Percentiles rank a stretch among this genome's conserved stretches.
Evolutionary conservation across 345 rosid genomes (phyloP).

Genomic region (Noccaea caerulescens): DNA sequence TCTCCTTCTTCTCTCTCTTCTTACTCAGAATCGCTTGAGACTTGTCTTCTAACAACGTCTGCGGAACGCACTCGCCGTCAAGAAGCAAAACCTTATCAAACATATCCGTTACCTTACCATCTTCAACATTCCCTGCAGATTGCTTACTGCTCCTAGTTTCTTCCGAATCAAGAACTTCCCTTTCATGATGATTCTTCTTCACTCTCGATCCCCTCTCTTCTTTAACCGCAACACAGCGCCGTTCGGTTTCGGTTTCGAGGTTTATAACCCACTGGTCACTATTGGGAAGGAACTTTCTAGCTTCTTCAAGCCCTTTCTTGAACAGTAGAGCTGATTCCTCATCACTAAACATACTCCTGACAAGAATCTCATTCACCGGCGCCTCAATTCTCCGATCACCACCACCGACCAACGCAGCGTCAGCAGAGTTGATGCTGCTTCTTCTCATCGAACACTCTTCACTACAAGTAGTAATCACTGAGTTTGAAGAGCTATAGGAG

Average conservation of each 20-base stretch:
- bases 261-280: constrained; percentile 49
- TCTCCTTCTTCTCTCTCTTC: constrained; percentile 48
- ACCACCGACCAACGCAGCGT: background rate
- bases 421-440: too few species aligned
- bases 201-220: constrained; percentile 45
- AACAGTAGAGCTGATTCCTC: constrained; percentile 49
- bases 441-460: too few species aligned
- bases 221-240: constrained; percentile 40
- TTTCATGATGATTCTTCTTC: constrained; percentile 62
- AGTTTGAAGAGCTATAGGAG: constrained; percentile 35
- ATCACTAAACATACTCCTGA: constrained; percentile 58
- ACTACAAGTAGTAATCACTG: constrained; percentile 30
- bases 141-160: constrained; percentile 73
- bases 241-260: constrained; percentile 39
- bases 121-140: constrained; percentile 55
- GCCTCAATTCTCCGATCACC: background rate
- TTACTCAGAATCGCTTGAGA: constrained; percentile 13
- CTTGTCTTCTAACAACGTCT: constrained; percentile 7
- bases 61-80: constrained; percentile 32
- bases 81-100: constrained; percentile 70
- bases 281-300: constrained; percentile 72
- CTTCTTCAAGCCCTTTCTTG: constrained; percentile 54
- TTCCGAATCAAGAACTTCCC: constrained; percentile 56
- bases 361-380: constrained; percentile 46
- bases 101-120: constrained; percentile 61